Evolutionary conservation across 352 stramenopile species (phyloP).

Genomic region (Globisporangium polare): DNA sequence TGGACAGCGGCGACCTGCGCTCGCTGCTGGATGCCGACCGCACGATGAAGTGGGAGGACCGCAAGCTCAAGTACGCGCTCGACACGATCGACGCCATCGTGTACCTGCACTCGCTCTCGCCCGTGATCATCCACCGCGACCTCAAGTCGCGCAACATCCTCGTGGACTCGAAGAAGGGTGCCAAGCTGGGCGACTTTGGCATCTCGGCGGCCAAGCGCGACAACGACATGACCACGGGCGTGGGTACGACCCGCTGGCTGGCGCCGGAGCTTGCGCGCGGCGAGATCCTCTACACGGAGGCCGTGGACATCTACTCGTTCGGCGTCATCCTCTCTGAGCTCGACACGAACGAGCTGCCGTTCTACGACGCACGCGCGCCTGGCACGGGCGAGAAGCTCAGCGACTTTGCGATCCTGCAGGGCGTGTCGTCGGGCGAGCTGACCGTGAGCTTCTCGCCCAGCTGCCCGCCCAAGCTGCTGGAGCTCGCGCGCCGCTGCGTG

Average conservation of each 20-base stretch:
- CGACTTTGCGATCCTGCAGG: conserved; percentile 57
- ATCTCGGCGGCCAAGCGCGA: conserved; percentile 52
- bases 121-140: conserved; percentile 67
- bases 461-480: conserved; percentile 41
- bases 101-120: conserved; percentile 61
- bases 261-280: conserved; percentile 62
- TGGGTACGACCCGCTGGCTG: conserved; percentile 61
- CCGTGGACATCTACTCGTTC: conserved; percentile 67
- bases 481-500: conserved; percentile 49
- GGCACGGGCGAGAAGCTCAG: conserved; percentile 37
- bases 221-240: conserved; percentile 55
- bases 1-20: conserved; percentile 61
- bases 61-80: conserved; percentile 48
- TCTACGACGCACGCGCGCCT: conserved; percentile 30
- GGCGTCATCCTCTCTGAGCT: conserved; percentile 65
- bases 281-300: conserved; percentile 55
- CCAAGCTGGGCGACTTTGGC: conserved; percentile 68
- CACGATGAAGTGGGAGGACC: conserved; percentile 25
- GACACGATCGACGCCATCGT: conserved; percentile 68
- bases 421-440: conserved; percentile 40
- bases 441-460: conserved; percentile 31
- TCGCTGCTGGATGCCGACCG: conserved; percentile 40
- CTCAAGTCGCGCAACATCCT: conserved; percentile 76
- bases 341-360: conserved; percentile 68
- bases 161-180: conserved; percentile 51